Conservation (phyloP, 208 protist species). For the Crithidia brevicula region DNA sequence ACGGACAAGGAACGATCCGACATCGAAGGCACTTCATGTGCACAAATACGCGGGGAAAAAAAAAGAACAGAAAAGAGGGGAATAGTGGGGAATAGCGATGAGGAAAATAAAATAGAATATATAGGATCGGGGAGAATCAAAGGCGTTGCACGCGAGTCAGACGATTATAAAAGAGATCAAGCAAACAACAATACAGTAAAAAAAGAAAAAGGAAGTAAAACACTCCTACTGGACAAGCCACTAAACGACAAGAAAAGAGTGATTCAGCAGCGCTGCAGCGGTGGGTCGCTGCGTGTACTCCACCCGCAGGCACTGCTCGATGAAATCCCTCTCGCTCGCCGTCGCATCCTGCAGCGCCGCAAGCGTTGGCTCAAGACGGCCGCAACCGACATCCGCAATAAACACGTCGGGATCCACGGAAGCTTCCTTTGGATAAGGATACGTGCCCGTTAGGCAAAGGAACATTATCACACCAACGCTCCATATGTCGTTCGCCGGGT, state of each 20-base stretch:
- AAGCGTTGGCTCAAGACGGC: constrained; percentile 30
- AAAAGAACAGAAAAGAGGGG: neutral
- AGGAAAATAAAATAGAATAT: no score
- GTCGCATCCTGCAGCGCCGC: constrained; percentile 30
- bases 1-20: no score
- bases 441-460: constrained; percentile 62
- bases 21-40: no score
- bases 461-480: constrained; percentile 73
- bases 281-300: constrained; percentile 39
- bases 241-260: constrained; percentile 51
- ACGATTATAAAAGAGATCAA: neutral
- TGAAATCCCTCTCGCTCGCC: constrained; percentile 37
- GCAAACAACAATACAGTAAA: neutral
- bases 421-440: constrained; percentile 56
- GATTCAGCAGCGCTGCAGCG: constrained; percentile 44
- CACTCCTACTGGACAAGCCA: neutral
- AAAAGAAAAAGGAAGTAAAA: constrained; percentile 19
- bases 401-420: constrained; percentile 44
- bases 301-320: constrained; percentile 45
- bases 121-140: no score
- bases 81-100: neutral
- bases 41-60: neutral
- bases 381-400: constrained; percentile 39
- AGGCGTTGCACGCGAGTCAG: no score
- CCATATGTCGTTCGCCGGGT: constrained; percentile 83